Conservation (phyloP, 73 alveolate species). For the Uronychia setigera region DNA sequence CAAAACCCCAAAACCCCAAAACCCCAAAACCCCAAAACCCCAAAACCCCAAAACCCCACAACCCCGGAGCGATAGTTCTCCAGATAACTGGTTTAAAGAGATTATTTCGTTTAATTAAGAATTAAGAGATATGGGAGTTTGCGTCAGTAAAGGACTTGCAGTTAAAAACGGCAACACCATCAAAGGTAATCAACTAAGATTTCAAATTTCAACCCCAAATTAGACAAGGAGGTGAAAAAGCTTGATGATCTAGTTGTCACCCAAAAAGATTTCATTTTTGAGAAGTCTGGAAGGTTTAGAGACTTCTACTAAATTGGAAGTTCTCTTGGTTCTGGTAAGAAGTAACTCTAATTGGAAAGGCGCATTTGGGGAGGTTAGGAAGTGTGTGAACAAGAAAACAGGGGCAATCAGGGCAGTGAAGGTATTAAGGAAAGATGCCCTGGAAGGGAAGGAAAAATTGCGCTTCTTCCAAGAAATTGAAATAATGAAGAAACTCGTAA, state of each 20-base stretch:
- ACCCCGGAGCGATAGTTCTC: too few relatives aligned
- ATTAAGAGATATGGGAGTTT: too few relatives aligned
- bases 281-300: slow-evolving; percentile 48
- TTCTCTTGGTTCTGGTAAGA: slow-evolving; percentile 47
- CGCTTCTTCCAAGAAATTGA: slow-evolving; percentile 73
- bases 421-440: slow-evolving; percentile 53
- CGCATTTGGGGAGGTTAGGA: slow-evolving; percentile 53
- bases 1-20: too few relatives aligned
- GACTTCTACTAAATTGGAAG: slow-evolving; percentile 44
- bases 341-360: slow-evolving; percentile 2
- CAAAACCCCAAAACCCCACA: too few relatives aligned
- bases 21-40: too few relatives aligned
- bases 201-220: not conserved
- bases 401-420: slow-evolving; percentile 60
- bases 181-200: not conserved
- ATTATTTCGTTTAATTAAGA: too few relatives aligned
- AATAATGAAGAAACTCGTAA: slow-evolving; percentile 57
- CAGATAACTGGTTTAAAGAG: too few relatives aligned
- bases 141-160: not conserved
- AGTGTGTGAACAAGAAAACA: slow-evolving; percentile 30
- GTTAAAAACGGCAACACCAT: not conserved
- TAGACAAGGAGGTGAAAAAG: slow-evolving; percentile 7
- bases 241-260: slow-evolving; percentile 22
- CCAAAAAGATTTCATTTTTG: slow-evolving; percentile 38
- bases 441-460: slow-evolving; percentile 49